Evolutionary conservation across 805 yeast species (phyloP), one percentile per base, ranked within the genome.

Genomic region (Pichia rugopelliculosa): DNA sequence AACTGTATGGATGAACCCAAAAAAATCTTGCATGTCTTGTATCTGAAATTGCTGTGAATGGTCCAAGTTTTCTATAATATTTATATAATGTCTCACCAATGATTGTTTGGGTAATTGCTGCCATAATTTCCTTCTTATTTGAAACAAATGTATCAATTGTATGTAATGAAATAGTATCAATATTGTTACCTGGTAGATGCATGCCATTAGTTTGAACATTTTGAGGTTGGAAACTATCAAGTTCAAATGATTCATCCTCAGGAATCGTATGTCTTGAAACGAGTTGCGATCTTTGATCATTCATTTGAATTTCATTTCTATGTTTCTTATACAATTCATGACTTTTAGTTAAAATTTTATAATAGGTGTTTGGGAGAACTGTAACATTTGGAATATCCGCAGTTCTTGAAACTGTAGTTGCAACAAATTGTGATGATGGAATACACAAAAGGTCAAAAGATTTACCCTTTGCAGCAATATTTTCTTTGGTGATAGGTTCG

Each of bases 1-100:
- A 68, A 9, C 93, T 84, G 65, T 90, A 90, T 3, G 99, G 98
- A 66, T 91, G 96, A 40, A 93, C 79, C 98, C 98, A 93, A 74
- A 91, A 91, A 68, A 79, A 91, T 54, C 97, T 76, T 60, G 85
- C 93, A 60, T 91, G 99, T 50, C 96, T 77, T 38, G 77, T 76
- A 44, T 88, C 93, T 0, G 91, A 77, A 20, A 87, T 74, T 1
- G 84, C 74, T 36, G 87, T 82, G 43, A 87, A 71, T 15, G 89
- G 84, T 1, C 90, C 90, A 45, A 84, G 66, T 51, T 80, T 79
- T 49, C 93, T 80, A 62, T 83, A 87, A 62, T 90, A 90, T 65
- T 91, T 91, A 76, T 75, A 82, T 49, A 90, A 70, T 54, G 80
- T 87, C 61, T 91, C 98, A 45, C 99, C 99, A 64, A 90, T 85